Evolutionary conservation across 2,329 filamentous ascomycete species (phyloP).

Genomic region (Lojkania enalia): DNA sequence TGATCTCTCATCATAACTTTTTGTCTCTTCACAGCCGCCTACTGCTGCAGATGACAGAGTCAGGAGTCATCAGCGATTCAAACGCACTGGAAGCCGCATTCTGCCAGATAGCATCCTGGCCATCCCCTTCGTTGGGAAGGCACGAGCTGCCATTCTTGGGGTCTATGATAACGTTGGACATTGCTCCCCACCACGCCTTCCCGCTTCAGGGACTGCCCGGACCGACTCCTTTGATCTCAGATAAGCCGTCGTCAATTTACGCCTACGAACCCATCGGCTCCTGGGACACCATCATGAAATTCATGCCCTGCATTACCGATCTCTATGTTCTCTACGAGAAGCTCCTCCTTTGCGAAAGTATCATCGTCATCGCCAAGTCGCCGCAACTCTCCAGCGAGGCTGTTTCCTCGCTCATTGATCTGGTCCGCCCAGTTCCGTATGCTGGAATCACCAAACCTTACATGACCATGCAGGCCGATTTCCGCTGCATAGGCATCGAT

Average conservation of each 20-base stretch:
- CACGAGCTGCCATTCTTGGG: constrained; percentile 47
- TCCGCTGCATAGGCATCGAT: constrained; percentile 45
- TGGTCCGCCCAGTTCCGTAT: constrained; percentile 47
- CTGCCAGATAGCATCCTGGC: constrained; percentile 43
- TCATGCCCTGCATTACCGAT: constrained; percentile 47
- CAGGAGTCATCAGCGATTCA: constrained; percentile 45
- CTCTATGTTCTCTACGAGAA: constrained; percentile 48
- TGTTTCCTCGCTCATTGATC: constrained; percentile 45
- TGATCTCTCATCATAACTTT: constrained; percentile 48
- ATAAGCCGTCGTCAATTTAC: constrained; percentile 39
- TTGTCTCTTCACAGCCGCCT: constrained; percentile 41
- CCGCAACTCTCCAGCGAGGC: constrained; percentile 47
- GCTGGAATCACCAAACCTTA: constrained; percentile 47
- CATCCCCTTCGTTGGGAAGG: constrained; percentile 39
- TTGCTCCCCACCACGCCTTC: constrained; percentile 46
- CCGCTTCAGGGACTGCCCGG: constrained; percentile 45
- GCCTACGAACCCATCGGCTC: constrained; percentile 46
- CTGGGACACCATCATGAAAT: constrained; percentile 45
- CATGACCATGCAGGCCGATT: constrained; percentile 50
- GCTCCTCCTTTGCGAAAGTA: constrained; percentile 45
- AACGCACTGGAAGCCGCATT: constrained; percentile 43
- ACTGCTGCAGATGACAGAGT: constrained; percentile 42
- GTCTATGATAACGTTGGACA: constrained; percentile 42
- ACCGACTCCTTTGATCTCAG: constrained; percentile 34
- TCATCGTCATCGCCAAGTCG: constrained; percentile 48